Evolutionary conservation across 306 rosid species (phyloP), one percentile per base, ranked within the genome.

Genomic region (Cotoneaster glaucophyllus): DNA sequence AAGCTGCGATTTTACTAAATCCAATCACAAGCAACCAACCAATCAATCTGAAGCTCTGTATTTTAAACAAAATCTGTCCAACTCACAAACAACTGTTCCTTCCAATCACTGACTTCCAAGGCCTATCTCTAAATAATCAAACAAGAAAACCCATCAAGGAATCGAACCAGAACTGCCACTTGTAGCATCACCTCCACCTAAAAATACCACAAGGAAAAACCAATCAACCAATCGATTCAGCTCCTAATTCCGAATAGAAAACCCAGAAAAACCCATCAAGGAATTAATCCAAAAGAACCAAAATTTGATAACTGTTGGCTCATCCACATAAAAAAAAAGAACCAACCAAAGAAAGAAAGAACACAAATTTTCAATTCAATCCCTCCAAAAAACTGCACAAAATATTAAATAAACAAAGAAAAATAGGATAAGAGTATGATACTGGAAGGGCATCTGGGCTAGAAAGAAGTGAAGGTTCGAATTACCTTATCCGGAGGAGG

Each of bases 391-490:
- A 14, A 70, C 4, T 25, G 52, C 59, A 7, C 18, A 64, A 17
- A 71, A 43, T 63, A 72, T 22, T 65, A 68, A 14, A 31, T 17
- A 76, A 18, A 26, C 37, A 3, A 39, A 11, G 11, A 83, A 28
- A 67, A 43, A 62, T 39, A 79, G 79, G 24, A 53, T 26, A 48
- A 32, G 70, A 32, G 29, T 18, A 77, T 14, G n/a, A 63, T 29
- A 34, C 21, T 8, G 25, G 69, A 64, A 64, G 17, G 44, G 69
- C 26, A 34, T 67, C 37, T 39, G 61, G 53, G 52, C 44, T 10
- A 26, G 62, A 52, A 70, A 83, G 78, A 77, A 73, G 74, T 72
- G 85, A 87, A 88, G 86, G 43, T 87, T 83, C 87, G 77, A 85
- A 81, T 79, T 75, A 79, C 71, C 81, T 79, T 74, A 87, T 82